Evolutionary conservation across 2,329 filamentous ascomycete genomes (phyloP).

Genomic region (Paecilomyces sp.): DNA sequence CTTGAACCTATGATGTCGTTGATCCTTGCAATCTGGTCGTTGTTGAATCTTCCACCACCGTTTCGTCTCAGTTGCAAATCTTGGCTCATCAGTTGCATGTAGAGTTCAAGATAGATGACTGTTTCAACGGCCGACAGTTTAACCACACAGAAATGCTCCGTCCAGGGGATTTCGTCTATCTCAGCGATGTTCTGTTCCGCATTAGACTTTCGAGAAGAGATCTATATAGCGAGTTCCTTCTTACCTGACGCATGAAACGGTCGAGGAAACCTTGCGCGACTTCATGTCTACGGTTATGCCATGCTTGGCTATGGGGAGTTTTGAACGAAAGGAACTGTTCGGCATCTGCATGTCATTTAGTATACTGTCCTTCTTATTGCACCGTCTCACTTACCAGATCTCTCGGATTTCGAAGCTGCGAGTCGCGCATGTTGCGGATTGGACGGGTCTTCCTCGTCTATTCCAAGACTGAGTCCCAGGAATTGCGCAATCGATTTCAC

Average conservation of each 20-base stretch:
- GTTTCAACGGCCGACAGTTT: conserved; percentile 42
- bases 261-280: conserved; percentile 51
- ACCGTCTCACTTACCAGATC: conserved; percentile 30
- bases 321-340: conserved; percentile 52
- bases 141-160: conserved; percentile 39
- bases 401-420: conserved; percentile 29
- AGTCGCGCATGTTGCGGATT: conserved; percentile 21
- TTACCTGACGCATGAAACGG: conserved; percentile 42
- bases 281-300: conserved; percentile 45
- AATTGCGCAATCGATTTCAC: conserved; percentile 53
- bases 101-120: conserved; percentile 49
- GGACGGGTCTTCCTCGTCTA: conserved; percentile 44
- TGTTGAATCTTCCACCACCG: conserved; percentile 15
- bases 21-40: conserved; percentile 31
- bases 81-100: conserved; percentile 45
- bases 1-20: conserved; percentile 41
- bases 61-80: conserved; percentile 37
- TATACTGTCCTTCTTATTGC: conserved; percentile 1
- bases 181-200: conserved; percentile 32
- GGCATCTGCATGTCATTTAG: conserved; percentile 28
- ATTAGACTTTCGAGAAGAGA: conserved; percentile 2
- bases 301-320: conserved; percentile 42
- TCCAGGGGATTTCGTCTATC: conserved; percentile 38
- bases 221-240: not conserved
- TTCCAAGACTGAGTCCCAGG: conserved; percentile 48